Evolutionary conservation across 371 early-diverging fungal species (phyloP), one percentile per base, ranked within the genome.

Genomic region (Mycotypha africana): DNA sequence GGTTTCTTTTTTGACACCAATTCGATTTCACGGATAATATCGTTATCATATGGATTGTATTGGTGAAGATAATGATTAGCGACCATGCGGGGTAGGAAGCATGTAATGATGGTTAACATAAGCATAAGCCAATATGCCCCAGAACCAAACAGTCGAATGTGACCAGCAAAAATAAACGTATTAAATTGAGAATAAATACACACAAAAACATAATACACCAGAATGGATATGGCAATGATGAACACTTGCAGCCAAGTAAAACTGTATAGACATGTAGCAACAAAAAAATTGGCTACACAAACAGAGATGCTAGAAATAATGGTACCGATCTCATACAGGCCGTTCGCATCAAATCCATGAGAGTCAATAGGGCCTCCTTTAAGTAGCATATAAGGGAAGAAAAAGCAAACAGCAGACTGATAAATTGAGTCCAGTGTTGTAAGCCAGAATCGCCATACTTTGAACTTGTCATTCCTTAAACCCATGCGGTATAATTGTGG

Each of bases 401-500:
- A 92, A 68, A 88, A 92, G 36, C 85, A 84, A 22, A 94, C 82
- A 4, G 85, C 53, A 0, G 95, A 93, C 67, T 97, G 96, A 61
- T 84, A 97, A 38, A 95, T 58, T 0, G 85, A 92, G 51, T 95
- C 93, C 14, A 85, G 16, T 8, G 88, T 76, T 28, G 85, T 91
- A 24, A 88, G 55, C 84, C 88, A 92, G 64, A 94, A 94, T 53
- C 86, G 82, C 71, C 81, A 74, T 41, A 76, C 69, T 25, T 84
- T 92, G 71, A 89, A 97, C 38, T 91, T 80, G 42, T 78, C 79
- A 49, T 93, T 86, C 44, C 80, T 76, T 43, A 95, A 81, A 24
- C 97, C 95, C 56, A 88, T 82, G 25, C 78, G 80, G 57, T 95
- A 95, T 4, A 94, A 77, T 53, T 90, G 83, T 6, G 97, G 95